These are phyloP conservation scores for Candida hispaniensis DNA, from an alignment of 805 yeast species.

Conservation along the genomic window DNA sequence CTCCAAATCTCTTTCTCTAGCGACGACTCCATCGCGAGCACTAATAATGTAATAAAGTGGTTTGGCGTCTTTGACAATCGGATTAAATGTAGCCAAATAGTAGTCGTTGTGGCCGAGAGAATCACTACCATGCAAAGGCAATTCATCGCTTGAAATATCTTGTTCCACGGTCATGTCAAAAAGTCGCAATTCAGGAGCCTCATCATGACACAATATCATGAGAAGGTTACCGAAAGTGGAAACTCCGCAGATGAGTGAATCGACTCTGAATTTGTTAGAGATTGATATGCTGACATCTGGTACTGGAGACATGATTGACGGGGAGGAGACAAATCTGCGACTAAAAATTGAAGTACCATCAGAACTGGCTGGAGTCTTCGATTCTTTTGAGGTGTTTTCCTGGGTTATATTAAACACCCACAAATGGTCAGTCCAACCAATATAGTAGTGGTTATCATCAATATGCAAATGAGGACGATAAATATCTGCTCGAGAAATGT, in stretches of 20 bases:
- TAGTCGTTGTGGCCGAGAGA: slow-evolving; percentile 72
- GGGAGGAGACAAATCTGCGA: slow-evolving; percentile 17
- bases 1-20: slow-evolving; percentile 53
- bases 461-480: slow-evolving; percentile 69
- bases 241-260: slow-evolving; percentile 60
- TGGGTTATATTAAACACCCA: slow-evolving; percentile 52
- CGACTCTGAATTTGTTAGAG: slow-evolving; percentile 33
- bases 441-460: slow-evolving; percentile 53
- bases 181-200: slow-evolving; percentile 65
- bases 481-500: slow-evolving; percentile 56
- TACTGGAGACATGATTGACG: slow-evolving; percentile 18
- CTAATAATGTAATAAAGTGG: slow-evolving; percentile 55
- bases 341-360: slow-evolving; percentile 12
- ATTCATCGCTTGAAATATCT: slow-evolving; percentile 69
- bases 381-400: slow-evolving; percentile 20
- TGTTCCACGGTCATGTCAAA: slow-evolving; percentile 55
- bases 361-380: neutral
- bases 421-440: slow-evolving; percentile 76
- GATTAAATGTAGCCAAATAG: slow-evolving; percentile 40
- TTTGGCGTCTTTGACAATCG: slow-evolving; percentile 7
- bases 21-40: slow-evolving; percentile 71
- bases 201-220: slow-evolving; percentile 45
- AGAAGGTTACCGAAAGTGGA: slow-evolving; percentile 62
- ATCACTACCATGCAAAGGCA: slow-evolving; percentile 48
- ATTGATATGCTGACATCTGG: slow-evolving; percentile 25